Conservation (phyloP, 306 rosid species). For the Vicia villosa region DNA sequence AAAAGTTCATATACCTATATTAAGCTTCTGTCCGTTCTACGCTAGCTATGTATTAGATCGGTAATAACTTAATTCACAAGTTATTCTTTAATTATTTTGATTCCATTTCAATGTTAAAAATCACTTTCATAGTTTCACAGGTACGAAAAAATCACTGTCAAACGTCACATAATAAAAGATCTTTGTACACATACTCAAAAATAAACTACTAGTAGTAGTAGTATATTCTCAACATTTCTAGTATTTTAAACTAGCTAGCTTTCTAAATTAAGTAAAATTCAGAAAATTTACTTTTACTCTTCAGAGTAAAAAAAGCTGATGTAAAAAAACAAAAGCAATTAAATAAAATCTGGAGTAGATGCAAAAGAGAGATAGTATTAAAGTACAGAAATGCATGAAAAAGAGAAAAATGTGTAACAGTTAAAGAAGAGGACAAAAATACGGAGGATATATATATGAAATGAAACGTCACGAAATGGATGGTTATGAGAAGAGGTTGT, state of each 20-base stretch:
- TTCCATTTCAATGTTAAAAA: not conserved
- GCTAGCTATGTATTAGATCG: not conserved
- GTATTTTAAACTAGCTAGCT: not conserved
- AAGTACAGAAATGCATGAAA: not conserved
- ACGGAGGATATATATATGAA: slow-evolving; percentile 2
- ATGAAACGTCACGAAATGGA: slow-evolving; percentile 34
- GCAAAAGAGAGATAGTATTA: not conserved
- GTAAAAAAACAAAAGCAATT: too few species aligned
- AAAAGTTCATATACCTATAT: not conserved
- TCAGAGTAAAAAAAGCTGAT: not conserved
- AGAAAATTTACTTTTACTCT: not conserved
- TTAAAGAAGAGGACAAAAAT: slow-evolving; percentile 11
- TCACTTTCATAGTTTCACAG: not conserved
- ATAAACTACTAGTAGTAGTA: not conserved
- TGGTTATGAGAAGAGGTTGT: slow-evolving; percentile 22
- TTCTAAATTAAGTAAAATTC: not conserved
- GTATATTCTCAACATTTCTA: not conserved
- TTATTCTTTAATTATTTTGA: not conserved
- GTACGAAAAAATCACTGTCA: not conserved
- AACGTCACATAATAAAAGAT: not conserved
- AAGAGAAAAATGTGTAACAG: not conserved
- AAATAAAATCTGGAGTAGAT: not conserved
- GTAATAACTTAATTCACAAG: not conserved
- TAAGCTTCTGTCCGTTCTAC: not conserved
- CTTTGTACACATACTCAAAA: not conserved